Base-by-base conservation (phyloP, 2,329 filamentous ascomycete genomes). In the Talaromyces sp. region DNA sequence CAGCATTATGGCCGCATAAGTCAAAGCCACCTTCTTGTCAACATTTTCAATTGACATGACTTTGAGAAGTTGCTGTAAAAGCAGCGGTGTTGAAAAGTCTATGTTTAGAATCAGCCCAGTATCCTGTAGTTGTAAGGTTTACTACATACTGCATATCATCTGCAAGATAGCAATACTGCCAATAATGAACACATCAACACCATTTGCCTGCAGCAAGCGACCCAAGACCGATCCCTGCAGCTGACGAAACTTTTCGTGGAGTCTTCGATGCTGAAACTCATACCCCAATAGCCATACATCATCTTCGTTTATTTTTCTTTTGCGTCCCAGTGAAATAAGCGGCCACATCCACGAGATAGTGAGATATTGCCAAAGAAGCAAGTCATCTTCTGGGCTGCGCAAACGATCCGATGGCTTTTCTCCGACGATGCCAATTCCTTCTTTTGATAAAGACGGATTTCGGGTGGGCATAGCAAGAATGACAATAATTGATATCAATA, bases 291-390 rank as follows among this genome's bases (percentile, higher is more conserved):
- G 78, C 92, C 92, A 96, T 1, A 96, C 88, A 69, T 96, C 91
- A 41, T 88, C 83, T 43, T 92, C 87, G 38, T 91, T 78, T 9
- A 96, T 78, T 65, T 91, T 88, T 46, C 85, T 80, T 31, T 79
- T 77, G 48, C 80, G 83, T 1, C 88, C 90, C 26, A 86, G 74
- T 1, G 79, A 76, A 12, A 95, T 91, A 7, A 96, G 75, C 0
- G 91, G 88, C 0, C 80, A 79, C 76, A 96, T 88, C 92, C 92
- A 96, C 0, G 85, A 89, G 29, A 96, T 88, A 6, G 85, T 88
- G 84, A 93, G 89, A 75, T 91, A 96, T 65, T 92, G 89, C 83
- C 90, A 92, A 0, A 92, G 78, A 0, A 83, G 89, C 26, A 96
- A 72, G 64, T 89, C 86, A 66, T 96, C 92, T 71, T 96, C 92